Percentiles rank a stretch among this genome's conserved stretches.
These are phyloP conservation scores for Pouteria campechiana DNA, from an alignment of 179 eudicot genomes.

Conservation along the genomic window DNA sequence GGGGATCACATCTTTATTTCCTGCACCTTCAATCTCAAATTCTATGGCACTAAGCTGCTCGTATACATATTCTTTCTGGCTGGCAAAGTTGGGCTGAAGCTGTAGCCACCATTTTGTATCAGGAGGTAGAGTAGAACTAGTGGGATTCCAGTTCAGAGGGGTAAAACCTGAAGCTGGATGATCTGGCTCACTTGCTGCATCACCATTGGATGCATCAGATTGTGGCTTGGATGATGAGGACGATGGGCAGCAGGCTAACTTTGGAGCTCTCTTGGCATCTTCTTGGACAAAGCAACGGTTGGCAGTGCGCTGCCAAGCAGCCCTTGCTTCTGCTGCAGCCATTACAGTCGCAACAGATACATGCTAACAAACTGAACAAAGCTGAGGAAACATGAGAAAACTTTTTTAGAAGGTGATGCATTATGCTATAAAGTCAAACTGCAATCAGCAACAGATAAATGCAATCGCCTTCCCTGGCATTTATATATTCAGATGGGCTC, in stretches of 20 bases:
- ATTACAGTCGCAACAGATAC: too few species aligned
- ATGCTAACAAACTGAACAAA: too few species aligned
- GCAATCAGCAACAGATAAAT: too few species aligned
- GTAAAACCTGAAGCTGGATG: slow-evolving; percentile 24
- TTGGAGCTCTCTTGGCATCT: slow-evolving; percentile 98
- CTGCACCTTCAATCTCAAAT: slow-evolving; percentile 16
- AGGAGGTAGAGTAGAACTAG: slow-evolving; percentile 52
- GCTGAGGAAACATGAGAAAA: too few species aligned
- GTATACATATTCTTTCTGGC: slow-evolving; percentile 20
- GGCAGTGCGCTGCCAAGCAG: slow-evolving; percentile 94
- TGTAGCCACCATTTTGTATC: slow-evolving; percentile 92
- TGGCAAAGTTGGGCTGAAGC: slow-evolving; percentile 36
- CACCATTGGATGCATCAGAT: slow-evolving; percentile 32
- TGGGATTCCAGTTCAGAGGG: slow-evolving; percentile 33
- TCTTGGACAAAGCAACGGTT: slow-evolving; percentile 93
- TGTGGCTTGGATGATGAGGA: slow-evolving; percentile 37
- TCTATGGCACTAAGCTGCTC: slow-evolving; percentile 23
- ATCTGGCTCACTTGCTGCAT: slow-evolving; percentile 27
- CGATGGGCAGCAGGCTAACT: slow-evolving; percentile 71
- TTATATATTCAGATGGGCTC: too few species aligned
- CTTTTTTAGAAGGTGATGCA: too few species aligned
- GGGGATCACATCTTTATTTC: slow-evolving; percentile 4
- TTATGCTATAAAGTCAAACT: too few species aligned
- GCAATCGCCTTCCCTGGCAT: too few species aligned
- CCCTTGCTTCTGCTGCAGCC: slow-evolving; percentile 97